phyloP scores from a whole-genome alignment of 805 yeast genomes.

The Blastobotrys americana region DNA sequence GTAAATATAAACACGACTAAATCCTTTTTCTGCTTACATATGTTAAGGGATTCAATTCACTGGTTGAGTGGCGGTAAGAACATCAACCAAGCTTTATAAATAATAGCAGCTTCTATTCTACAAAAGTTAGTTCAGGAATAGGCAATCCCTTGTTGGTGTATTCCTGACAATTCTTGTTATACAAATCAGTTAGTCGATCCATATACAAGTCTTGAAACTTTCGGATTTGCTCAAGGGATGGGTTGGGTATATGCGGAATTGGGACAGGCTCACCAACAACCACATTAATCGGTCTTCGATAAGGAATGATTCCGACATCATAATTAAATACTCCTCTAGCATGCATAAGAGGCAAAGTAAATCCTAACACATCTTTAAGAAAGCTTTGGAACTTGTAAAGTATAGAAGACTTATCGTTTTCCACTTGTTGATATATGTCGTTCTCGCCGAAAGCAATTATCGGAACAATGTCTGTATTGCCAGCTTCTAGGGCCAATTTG shows the following conservation, averaged over 20 bases:
- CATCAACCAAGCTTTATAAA: too few relatives aligned
- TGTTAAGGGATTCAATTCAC: too few relatives aligned
- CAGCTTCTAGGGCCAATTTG: conserved; percentile 72
- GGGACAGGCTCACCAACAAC: conserved; percentile 45
- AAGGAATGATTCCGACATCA: conserved; percentile 87
- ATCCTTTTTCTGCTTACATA: too few relatives aligned
- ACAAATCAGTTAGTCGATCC: conserved; percentile 11
- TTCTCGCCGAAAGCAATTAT: conserved; percentile 88
- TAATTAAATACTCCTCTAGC: conserved; percentile 91
- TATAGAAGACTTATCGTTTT: conserved; percentile 38
- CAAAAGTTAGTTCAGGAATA: conserved; percentile 9
- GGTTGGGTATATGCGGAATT: conserved; percentile 36
- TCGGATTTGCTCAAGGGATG: conserved; percentile 46
- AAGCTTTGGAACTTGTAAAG: conserved; percentile 57
- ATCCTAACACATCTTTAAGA: conserved; percentile 65
- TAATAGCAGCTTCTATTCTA: too few relatives aligned
- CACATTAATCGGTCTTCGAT: conserved; percentile 67
- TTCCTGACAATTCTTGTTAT: conserved; percentile 14
- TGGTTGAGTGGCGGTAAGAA: too few relatives aligned
- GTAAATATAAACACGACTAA: too few relatives aligned
- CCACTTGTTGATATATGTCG: conserved; percentile 47
- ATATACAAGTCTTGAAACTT: conserved; percentile 68
- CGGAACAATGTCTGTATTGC: conserved; percentile 77
- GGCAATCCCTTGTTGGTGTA: conserved; percentile 4
- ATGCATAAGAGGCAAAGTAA: conserved; percentile 84